phyloP scores from a whole-genome alignment of 169 alveolate species.

The Plasmodium yoelii region DNA sequence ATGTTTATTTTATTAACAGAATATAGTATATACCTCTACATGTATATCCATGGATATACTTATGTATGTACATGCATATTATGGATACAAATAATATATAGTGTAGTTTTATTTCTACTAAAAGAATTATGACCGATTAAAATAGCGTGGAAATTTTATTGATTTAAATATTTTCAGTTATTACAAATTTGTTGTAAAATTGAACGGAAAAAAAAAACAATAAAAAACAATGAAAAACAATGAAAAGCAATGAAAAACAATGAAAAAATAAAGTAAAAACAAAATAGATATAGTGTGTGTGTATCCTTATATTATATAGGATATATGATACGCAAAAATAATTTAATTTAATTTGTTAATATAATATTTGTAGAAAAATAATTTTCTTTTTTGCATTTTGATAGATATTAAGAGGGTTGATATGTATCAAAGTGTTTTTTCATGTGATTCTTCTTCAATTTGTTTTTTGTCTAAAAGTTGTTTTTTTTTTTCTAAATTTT shows the following conservation, averaged over 20 bases:
- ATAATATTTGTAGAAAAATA: too few relatives aligned
- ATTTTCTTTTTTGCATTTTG: too few relatives aligned
- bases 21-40: slow-evolving; percentile 4
- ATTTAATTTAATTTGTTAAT: too few relatives aligned
- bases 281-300: not conserved
- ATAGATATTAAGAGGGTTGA: too few relatives aligned
- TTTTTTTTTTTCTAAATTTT: slow-evolving; percentile 30
- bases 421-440: not conserved
- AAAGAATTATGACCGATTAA: not conserved
- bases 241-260: too few relatives aligned
- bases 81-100: not conserved
- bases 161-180: slow-evolving; percentile 15
- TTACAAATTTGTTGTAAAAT: not conserved
- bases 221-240: not conserved
- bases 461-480: not conserved
- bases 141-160: not conserved
- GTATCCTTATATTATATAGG: not conserved
- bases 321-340: not conserved
- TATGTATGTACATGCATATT: slow-evolving; percentile 5
- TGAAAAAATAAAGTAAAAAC: not conserved
- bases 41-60: slow-evolving; percentile 7
- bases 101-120: slow-evolving; percentile 32
- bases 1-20: not conserved
- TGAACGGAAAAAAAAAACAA: slow-evolving; percentile 11
- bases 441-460: not conserved